phyloP scores from a whole-genome alignment of 1,284 basidiomycete genomes.

The Trichosporon asahii region DNA sequence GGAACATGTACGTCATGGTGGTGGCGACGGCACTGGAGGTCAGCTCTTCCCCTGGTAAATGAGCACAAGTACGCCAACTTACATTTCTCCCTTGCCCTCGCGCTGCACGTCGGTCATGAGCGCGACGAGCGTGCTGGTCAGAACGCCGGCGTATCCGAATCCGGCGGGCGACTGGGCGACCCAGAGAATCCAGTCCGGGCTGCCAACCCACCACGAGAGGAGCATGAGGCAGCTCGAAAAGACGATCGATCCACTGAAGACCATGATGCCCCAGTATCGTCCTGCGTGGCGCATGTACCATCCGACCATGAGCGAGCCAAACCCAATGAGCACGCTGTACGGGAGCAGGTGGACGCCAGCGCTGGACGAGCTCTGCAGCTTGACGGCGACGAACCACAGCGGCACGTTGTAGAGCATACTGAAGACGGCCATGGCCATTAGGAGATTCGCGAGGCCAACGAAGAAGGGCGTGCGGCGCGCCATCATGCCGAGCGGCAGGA shows the following conservation, averaged over 20 bases:
- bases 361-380: conserved; percentile 65
- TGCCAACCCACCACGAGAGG: conserved; percentile 47
- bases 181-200: conserved; percentile 54
- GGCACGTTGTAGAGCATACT: conserved; percentile 84
- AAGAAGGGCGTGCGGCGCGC: conserved; percentile 64
- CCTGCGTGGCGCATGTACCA: conserved; percentile 81
- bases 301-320: conserved; percentile 78
- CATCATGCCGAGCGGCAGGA: conserved; percentile 75
- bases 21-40: conserved; percentile 63
- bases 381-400: conserved; percentile 85
- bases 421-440: conserved; percentile 63
- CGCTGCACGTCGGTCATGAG: conserved; percentile 40
- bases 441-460: conserved; percentile 72
- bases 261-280: conserved; percentile 63
- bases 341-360: conserved; percentile 82
- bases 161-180: conserved; percentile 35
- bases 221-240: conserved; percentile 30
- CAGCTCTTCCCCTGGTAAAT: background rate
- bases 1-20: conserved; percentile 82
- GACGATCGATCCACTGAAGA: conserved; percentile 27
- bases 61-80: too few relatives aligned
- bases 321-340: conserved; percentile 60
- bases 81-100: conserved; percentile 38
- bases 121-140: conserved; percentile 41
- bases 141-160: conserved; percentile 41